Conservation (phyloP, 352 stramenopile genomes). For the Phytophthora vignae region DNA sequence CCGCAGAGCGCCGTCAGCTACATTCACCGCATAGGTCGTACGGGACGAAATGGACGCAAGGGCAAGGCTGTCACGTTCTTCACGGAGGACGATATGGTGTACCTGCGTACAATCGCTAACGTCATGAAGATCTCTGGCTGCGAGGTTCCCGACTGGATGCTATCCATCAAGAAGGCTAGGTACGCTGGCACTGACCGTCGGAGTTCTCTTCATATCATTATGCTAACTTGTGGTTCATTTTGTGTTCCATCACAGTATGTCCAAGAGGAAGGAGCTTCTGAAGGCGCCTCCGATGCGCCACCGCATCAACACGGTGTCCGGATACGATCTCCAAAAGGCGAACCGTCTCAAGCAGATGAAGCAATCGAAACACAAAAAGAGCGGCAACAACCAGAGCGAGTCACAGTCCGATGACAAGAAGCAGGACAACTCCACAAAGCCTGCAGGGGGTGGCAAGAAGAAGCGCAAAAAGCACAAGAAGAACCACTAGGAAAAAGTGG, state of each 20-base stretch:
- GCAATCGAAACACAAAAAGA: conserved; percentile 34
- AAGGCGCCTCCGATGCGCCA: conserved; percentile 77
- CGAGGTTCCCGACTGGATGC: conserved; percentile 98
- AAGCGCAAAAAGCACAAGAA: conserved; percentile 42
- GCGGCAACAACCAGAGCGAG: conserved; percentile 20
- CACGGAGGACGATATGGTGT: conserved; percentile 95
- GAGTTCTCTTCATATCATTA: conserved; percentile 7
- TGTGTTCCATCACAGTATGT: conserved; percentile 44
- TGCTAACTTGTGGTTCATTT: conserved; percentile 3
- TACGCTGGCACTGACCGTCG: conserved; percentile 28
- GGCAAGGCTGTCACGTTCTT: conserved; percentile 98
- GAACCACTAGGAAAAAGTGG: conserved; percentile 14
- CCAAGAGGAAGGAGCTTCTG: conserved; percentile 82
- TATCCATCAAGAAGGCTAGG: conserved; percentile 94
- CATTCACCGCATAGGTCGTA: conserved; percentile 98
- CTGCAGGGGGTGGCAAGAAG: conserved; percentile 16
- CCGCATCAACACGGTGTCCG: conserved; percentile 88
- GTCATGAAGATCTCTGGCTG: conserved; percentile 98
- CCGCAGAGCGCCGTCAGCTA: conserved; percentile 95
- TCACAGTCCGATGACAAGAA: conserved; percentile 15
- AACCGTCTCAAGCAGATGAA: conserved; percentile 75
- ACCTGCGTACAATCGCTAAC: conserved; percentile 97
- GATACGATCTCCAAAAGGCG: conserved; percentile 88
- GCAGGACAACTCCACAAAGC: conserved; percentile 13
- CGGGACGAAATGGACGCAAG: conserved; percentile 92